Conservation (phyloP, 2,329 filamentous ascomycete genomes). For the Cryphonectria carpinicola region DNA sequence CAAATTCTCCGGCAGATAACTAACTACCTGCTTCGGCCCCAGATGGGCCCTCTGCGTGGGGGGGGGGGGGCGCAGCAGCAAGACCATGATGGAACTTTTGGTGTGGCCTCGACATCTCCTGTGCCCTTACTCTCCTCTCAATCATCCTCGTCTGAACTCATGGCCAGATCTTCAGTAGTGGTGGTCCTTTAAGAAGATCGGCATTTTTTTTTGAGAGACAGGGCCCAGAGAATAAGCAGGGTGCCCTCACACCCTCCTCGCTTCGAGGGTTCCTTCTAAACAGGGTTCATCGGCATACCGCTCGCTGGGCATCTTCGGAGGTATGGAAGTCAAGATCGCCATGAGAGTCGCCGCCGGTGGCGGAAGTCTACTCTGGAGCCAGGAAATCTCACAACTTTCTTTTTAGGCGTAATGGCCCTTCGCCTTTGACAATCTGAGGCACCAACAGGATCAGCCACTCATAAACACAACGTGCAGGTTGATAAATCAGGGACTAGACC, state of each 20-base stretch:
- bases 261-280: not conserved
- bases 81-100: not conserved
- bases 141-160: not conserved
- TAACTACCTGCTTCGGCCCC: constrained; percentile 3
- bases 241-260: not conserved
- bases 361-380: too few relatives aligned
- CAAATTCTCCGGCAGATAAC: constrained; percentile 17
- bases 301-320: not conserved
- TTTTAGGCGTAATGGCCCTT: not conserved
- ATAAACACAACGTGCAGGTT: not conserved
- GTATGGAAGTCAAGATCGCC: not conserved
- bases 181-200: not conserved
- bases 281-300: not conserved
- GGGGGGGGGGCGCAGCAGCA: not conserved
- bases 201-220: not conserved
- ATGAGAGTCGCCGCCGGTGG: not conserved
- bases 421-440: not conserved
- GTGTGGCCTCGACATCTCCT: not conserved
- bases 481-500: not conserved
- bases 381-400: not conserved
- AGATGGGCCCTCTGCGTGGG: not conserved
- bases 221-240: not conserved
- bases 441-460: not conserved
- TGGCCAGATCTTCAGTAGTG: not conserved
- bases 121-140: not conserved